A percentile compares a stretch with the other conserved stretches of the same genome.
Evolutionary conservation across 2,329 filamentous ascomycete genomes (phyloP).

Genomic region (Escovopsis sp.): DNA sequence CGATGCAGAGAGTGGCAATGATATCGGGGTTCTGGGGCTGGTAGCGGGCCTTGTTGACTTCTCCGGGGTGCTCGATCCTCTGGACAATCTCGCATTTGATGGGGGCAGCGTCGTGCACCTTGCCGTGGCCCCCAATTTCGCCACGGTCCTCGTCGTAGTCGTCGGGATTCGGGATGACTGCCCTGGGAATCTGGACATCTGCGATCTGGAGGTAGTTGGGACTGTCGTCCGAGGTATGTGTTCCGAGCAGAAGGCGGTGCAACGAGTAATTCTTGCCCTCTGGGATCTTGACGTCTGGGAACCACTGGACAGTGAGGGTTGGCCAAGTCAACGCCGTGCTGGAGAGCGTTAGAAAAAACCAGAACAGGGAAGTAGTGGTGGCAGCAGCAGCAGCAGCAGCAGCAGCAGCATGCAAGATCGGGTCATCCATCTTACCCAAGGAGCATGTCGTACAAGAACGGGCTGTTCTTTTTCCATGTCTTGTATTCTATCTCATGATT

Average conservation of each 20-base stretch:
- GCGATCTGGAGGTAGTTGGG: conserved; percentile 92
- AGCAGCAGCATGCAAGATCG: too few species aligned
- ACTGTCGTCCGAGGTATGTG: conserved; percentile 76
- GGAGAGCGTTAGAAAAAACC: neutral
- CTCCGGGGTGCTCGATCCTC: conserved; percentile 88
- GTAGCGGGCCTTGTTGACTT: conserved; percentile 97
- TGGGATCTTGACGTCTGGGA: conserved; percentile 81
- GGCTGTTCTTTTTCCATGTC: conserved; percentile 99
- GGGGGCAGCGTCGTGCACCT: conserved; percentile 50
- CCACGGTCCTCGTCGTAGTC: conserved; percentile 87
- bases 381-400: neutral
- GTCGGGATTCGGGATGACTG: conserved; percentile 54
- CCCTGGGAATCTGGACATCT: conserved; percentile 81
- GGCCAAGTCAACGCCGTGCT: conserved; percentile 94
- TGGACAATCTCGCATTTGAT: conserved; percentile 89
- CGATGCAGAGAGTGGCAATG: conserved; percentile 81
- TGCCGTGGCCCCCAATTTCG: conserved; percentile 87
- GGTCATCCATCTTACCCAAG: conserved; percentile 41
- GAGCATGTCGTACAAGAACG: conserved; percentile 97
- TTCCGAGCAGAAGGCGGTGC: conserved; percentile 84
- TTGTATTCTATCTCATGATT: conserved; percentile 63
- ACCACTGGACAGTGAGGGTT: conserved; percentile 94
- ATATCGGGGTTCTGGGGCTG: conserved; percentile 96
- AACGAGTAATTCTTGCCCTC: conserved; percentile 76
- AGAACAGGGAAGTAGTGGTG: conserved; percentile 1